Evolutionary conservation across 108 stramenopile species (phyloP).

Genomic region (Parmales sp.): DNA sequence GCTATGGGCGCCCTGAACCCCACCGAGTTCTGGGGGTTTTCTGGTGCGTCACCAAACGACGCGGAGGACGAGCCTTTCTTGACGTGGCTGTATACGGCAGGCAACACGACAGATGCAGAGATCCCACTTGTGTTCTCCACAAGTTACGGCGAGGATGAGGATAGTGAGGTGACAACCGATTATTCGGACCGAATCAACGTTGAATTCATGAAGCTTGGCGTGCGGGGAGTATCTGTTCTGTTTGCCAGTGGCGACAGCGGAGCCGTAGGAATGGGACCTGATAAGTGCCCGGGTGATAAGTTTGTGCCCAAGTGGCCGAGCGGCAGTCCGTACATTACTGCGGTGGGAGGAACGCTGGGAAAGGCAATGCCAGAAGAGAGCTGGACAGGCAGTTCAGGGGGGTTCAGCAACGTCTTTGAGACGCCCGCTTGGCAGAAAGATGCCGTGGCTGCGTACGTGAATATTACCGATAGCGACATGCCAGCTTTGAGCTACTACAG

Average conservation of each 20-base stretch:
- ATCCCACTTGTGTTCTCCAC: not conserved
- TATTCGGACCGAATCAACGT: constrained; percentile 7
- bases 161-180: not conserved
- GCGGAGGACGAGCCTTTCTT: constrained; percentile 10
- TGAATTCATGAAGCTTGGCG: constrained; percentile 18
- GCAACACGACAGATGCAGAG: not conserved
- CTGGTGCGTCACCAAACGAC: not conserved
- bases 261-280: not conserved
- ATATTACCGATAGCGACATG: not conserved
- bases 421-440: constrained; percentile 15
- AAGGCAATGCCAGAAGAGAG: not conserved
- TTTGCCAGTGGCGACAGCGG: constrained; percentile 25
- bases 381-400: constrained; percentile 8
- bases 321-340: constrained; percentile 19
- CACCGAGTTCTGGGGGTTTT: not conserved
- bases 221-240: constrained; percentile 19
- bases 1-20: constrained; percentile 9
- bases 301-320: constrained; percentile 18
- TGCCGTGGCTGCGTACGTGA: constrained; percentile 3
- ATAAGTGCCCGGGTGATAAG: not conserved
- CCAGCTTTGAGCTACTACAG: constrained; percentile 9
- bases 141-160: constrained; percentile 12
- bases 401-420: constrained; percentile 14
- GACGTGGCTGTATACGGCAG: not conserved
- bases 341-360: constrained; percentile 24